These are phyloP conservation scores for Cyphellophora europaea DNA, from an alignment of 2,329 filamentous ascomycete species.

Conservation along the genomic window DNA sequence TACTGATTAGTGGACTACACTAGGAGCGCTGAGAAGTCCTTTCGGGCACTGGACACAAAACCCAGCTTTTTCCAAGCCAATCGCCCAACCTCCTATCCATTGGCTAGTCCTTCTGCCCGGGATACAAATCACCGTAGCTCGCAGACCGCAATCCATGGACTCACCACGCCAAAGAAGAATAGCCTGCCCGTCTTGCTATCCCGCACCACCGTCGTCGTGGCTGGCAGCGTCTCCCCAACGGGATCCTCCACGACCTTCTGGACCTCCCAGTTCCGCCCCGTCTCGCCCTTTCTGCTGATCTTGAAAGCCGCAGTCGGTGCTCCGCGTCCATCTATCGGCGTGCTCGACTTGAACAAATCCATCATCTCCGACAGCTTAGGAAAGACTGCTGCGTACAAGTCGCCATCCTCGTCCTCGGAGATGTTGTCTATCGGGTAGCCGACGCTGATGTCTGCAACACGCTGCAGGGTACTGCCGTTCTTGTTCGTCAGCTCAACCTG, in stretches of 20 bases:
- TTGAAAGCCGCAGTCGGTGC: conserved; percentile 11
- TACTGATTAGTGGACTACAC: no score
- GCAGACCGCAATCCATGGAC: conserved; percentile 1
- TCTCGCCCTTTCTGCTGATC: conserved; percentile 15
- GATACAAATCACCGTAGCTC: no score
- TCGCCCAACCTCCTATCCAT: no score
- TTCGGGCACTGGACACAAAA: no score
- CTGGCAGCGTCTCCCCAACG: conserved; percentile 20
- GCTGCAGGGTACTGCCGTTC: background rate
- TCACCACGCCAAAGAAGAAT: conserved; percentile 20
- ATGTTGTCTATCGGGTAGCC: conserved; percentile 27
- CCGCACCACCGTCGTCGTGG: conserved; percentile 21
- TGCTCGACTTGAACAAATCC: conserved; percentile 9
- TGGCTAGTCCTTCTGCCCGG: no score
- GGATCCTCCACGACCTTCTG: conserved; percentile 27
- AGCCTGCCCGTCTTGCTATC: conserved; percentile 23
- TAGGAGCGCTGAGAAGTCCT: no score
- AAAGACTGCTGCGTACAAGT: conserved; percentile 25
- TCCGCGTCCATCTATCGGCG: conserved; percentile 15
- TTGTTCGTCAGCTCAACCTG: background rate
- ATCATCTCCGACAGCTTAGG: conserved; percentile 19
- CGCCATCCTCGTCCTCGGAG: conserved; percentile 26
- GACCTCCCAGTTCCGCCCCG: conserved; percentile 14
- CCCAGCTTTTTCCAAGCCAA: no score
- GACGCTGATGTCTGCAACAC: conserved; percentile 18